Evolutionary conservation across 345 rosid species (phyloP).

Genomic region (Rhodamnia rubescens): DNA sequence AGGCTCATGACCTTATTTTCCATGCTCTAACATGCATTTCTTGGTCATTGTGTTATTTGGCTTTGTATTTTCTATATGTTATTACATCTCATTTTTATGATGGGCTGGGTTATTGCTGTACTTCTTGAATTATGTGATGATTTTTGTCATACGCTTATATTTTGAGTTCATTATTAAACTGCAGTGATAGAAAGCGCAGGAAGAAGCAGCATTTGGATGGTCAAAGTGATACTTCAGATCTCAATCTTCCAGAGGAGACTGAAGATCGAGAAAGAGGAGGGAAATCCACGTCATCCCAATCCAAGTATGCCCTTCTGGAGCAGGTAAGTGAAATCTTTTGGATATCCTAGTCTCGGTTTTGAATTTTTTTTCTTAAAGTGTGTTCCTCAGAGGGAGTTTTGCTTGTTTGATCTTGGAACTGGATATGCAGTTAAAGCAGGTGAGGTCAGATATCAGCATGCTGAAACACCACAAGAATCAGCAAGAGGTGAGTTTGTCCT

Average conservation of each 20-base stretch:
- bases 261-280: slow-evolving; percentile 39
- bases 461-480: slow-evolving; percentile 42
- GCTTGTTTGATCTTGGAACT: not conserved
- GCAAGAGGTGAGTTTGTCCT: slow-evolving; percentile 36
- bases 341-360: not conserved
- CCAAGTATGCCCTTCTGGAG: slow-evolving; percentile 36
- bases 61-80: not conserved
- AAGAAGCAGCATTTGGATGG: slow-evolving; percentile 39
- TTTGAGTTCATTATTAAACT: not conserved
- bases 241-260: slow-evolving; percentile 34
- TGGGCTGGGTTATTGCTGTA: not conserved
- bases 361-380: not conserved
- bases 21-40: not conserved
- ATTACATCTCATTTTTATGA: not conserved
- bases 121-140: not conserved
- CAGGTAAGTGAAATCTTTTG: slow-evolving; percentile 38
- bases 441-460: slow-evolving; percentile 29
- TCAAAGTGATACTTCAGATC: slow-evolving; percentile 44
- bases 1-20: not conserved
- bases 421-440: slow-evolving; percentile 52
- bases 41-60: not conserved
- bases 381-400: not conserved
- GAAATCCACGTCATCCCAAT: slow-evolving; percentile 24
- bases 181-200: slow-evolving; percentile 44
- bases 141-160: not conserved